Evolutionary conservation across 129 eudicot species (phyloP), one percentile per base, ranked within the genome.

Genomic region (Escallonia herrerae): DNA sequence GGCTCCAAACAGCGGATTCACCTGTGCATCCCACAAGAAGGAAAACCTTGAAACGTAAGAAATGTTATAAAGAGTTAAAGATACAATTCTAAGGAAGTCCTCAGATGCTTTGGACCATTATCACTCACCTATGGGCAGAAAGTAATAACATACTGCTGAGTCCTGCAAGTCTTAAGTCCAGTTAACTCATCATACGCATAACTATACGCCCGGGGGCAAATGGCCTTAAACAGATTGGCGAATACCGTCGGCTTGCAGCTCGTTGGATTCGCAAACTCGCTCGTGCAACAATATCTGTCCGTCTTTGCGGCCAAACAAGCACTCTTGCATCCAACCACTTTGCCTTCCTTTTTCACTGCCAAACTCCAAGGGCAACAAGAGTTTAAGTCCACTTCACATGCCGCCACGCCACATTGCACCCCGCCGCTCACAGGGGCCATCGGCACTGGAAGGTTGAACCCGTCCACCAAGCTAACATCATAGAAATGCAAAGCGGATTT

Each of bases 281-380:
- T 82, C 4, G 75, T 83, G 37, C 89, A 83, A 44, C 89, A 83
- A 58, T 76, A 72, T 60, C 48, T 72, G 8, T 70, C 74, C 1
- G 49, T 60, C 43, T 60, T 59, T 0, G 63, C 71, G 1, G 82
- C 89, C 82, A 79, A 62, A 50, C 89, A 83, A 39, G 82, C 80
- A 68, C 84, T 83, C 77, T 76, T 76, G 51, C 89, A 83, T 11
- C 77, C 89, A 66, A 83, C 89, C 59, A 79, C 84, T 71, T 54
- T 64, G 6, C 69, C 82, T 8, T 42, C 66, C 7, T 51, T 43
- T 56, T 48, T 46, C 70, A 70, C 76, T 43, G 38, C 81, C 73
- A 82, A 47, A 33, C 40, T 42, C 4, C 50, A 69, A 0, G 83
- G 83, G 44, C 83, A 82, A 4, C 50, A 66, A 7, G 4, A 60